phyloP scores from a whole-genome alignment of 164 flowering plant genomes.

The Sextonia rubra region DNA sequence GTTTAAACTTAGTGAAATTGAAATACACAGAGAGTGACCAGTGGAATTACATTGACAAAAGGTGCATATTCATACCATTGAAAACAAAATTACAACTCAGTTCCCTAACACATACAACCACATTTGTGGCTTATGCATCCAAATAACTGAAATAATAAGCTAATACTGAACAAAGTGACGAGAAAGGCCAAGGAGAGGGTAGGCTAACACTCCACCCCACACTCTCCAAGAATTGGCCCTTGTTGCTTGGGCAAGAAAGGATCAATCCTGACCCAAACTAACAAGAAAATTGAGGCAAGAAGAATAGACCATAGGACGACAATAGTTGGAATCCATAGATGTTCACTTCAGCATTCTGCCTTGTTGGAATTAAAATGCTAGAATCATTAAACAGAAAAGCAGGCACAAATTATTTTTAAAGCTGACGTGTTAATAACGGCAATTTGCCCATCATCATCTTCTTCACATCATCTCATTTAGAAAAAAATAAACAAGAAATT shows the following conservation, averaged over 20 bases:
- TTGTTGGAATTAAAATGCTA: too few species aligned
- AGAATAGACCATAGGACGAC: slow-evolving; percentile 73
- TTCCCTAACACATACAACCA: background rate
- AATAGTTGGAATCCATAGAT: slow-evolving; percentile 80
- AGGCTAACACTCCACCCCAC: slow-evolving; percentile 51
- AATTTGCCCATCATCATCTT: too few species aligned
- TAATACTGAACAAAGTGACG: background rate
- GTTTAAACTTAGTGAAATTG: too few species aligned
- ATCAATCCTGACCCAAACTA: slow-evolving; percentile 68
- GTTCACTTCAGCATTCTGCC: too few species aligned
- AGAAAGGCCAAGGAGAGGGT: background rate
- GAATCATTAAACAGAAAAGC: too few species aligned
- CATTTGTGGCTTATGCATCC: background rate
- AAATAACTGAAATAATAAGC: too few species aligned
- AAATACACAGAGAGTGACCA: too few species aligned
- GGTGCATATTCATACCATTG: background rate
- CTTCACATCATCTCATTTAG: too few species aligned
- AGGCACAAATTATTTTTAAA: too few species aligned
- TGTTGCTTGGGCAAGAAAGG: slow-evolving; percentile 67
- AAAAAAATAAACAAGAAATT: too few species aligned
- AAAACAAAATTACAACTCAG: background rate
- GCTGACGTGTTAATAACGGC: too few species aligned
- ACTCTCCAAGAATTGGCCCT: slow-evolving; percentile 49
- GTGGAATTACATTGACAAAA: background rate
- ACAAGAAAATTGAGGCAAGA: slow-evolving; percentile 67